Evolutionary conservation across 2,329 filamentous ascomycete species (phyloP), one percentile per base, ranked within the genome.

Genomic region (Blastomyces percursus): DNA sequence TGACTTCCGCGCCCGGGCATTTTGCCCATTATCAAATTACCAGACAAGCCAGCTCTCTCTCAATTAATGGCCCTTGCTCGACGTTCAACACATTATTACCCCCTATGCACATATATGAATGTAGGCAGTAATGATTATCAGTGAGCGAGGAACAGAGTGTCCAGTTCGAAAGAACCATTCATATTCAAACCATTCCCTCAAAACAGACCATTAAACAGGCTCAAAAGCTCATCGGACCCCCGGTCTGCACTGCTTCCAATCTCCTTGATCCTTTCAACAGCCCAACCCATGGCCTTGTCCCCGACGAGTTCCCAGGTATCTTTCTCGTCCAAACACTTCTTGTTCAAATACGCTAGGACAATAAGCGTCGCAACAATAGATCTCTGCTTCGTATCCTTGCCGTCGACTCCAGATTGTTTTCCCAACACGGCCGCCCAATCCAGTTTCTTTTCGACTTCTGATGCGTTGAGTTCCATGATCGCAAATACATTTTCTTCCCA

Each of bases 291-390:
- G 0, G 82, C 85, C 76, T 87, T 88, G 11, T 81, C 80, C 19
- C 81, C 83, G 48, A 88, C 73, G 77, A 89, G 76, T 65, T 86
- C 85, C 86, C 86, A 89, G 7, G 79, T 78, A 2, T 84, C 85
- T 69, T 76, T 74, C 59, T 82, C 76, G 0, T 65, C 72, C 0
- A 44, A 66, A 63, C 83, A 67, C 61, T 75, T 79, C 50, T 60
- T 70, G 68, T 82, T 78, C 64, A 89, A 70, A 63, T 75, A 82
- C 1, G 71, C 75, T 8, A 86, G 62, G 1, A 79, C 81, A 35
- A 82, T 60, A 0, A 72, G 72, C 0, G 80, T 80, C 1, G 65
- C 65, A 44, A 59, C 62, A 24, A 68, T 44, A 5, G 40, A 30
- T 32, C 58, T 51, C 57, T 46, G 57, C 46, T 46, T 61, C 38